Evolutionary conservation across 225 moss, liverwort and hornwort genomes (phyloP).

Genomic region (Marchantia paleacea): DNA sequence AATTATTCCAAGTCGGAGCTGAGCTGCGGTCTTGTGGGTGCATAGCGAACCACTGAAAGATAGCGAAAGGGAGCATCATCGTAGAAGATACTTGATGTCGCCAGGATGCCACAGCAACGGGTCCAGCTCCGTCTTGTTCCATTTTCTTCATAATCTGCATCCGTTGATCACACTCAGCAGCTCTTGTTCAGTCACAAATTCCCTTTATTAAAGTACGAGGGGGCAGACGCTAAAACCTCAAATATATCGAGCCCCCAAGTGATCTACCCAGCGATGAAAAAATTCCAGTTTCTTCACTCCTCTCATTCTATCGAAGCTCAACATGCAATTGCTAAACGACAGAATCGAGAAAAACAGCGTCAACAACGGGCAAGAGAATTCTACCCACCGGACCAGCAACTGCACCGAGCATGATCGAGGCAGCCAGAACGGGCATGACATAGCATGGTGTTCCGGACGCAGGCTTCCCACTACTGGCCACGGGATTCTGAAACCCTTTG

Average conservation of each 20-base stretch:
- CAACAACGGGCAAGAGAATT: too few relatives aligned
- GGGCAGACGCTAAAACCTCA: neutral
- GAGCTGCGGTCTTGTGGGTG: conserved; percentile 5
- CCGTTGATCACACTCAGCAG: neutral
- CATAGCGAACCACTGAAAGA: conserved; percentile 28
- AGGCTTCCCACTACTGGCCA: too few relatives aligned
- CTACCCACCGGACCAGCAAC: conserved; percentile 11
- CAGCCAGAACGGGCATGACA: conserved; percentile 10
- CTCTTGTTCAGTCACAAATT: neutral
- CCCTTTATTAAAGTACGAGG: neutral
- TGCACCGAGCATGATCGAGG: neutral
- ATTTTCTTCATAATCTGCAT: conserved; percentile 30
- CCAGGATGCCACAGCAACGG: conserved; percentile 30
- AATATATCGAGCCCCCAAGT: neutral
- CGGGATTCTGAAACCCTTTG: neutral
- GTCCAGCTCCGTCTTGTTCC: conserved; percentile 28
- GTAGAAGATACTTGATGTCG: conserved; percentile 34
- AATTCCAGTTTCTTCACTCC: neutral
- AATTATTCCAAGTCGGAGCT: neutral
- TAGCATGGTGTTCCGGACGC: neutral
- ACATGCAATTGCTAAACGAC: neutral
- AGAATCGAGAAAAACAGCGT: neutral
- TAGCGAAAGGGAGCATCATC: conserved; percentile 27
- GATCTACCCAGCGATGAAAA: too few relatives aligned
- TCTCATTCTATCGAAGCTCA: neutral